These are phyloP conservation scores for Nannochloropsis gaditana DNA, from an alignment of 108 stramenopile genomes.

Conservation along the genomic window DNA sequence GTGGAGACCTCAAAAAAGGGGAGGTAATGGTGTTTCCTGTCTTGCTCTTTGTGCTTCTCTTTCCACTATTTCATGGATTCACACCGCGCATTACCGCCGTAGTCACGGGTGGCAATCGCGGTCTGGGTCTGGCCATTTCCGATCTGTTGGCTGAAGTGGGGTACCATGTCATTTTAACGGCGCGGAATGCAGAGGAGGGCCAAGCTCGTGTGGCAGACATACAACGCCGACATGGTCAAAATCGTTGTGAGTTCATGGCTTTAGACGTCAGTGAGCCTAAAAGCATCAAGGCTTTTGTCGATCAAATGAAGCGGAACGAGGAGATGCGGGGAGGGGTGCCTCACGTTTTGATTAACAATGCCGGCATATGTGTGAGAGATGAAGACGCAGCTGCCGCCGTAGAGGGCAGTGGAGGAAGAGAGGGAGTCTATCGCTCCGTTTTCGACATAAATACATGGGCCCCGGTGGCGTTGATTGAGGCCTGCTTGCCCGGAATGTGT, in stretches of 20 bases:
- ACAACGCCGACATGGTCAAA: neutral
- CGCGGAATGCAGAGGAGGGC: neutral
- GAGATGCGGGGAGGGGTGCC: neutral
- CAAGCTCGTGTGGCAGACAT: neutral
- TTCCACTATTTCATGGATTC: neutral
- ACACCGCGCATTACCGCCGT: conserved; percentile 1
- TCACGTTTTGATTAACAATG: neutral
- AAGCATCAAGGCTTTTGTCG: neutral
- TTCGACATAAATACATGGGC: neutral
- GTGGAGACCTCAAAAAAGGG: no score
- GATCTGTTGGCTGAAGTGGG: conserved; percentile 6
- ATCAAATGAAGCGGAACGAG: neutral
- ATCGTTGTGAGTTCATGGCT: conserved; percentile 7
- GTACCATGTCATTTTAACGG: conserved; percentile 10
- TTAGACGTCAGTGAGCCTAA: conserved; percentile 3
- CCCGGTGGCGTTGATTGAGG: neutral
- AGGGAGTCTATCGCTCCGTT: neutral
- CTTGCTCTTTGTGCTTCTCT: neutral
- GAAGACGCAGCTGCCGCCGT: conserved; percentile 4
- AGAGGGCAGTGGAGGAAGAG: neutral
- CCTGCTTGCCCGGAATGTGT: neutral
- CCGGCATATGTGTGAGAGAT: neutral
- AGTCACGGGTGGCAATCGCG: neutral
- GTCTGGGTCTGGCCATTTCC: neutral
- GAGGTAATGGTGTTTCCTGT: neutral